Evolutionary conservation across 805 yeast species (phyloP), one percentile per base, ranked within the genome.

Genomic region (Metschnikowia sp.): DNA sequence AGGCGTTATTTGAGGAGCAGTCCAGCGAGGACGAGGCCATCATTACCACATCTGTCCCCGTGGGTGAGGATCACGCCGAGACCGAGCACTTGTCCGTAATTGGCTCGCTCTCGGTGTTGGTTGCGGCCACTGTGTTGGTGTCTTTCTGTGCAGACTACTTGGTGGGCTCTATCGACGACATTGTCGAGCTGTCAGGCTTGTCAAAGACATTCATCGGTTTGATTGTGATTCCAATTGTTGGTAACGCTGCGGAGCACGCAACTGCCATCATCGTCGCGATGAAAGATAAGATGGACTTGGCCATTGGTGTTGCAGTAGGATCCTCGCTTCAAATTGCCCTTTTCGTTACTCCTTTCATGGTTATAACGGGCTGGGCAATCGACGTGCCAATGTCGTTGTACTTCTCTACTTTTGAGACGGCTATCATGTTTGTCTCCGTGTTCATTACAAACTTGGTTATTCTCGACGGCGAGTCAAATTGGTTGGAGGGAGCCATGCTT

Each of bases 161-260:
- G 50, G 99, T 94, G 43, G 94, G 95, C 28, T 85, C 96, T 19
- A 94, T 94, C 59, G 98, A 94, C 68, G 86, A 80, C 48, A 81
- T 92, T 53, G 98, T 94, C 33, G 87, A 74, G 49, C 70, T 82
- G 30, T 82, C 96, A 2, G 96, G 96, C 3, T 75, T 94, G 45
- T 87, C 96, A 38, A 91, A 92, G 77, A 90, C 98, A 0, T 94
- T 94, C 60, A 89, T 94, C 60, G 98, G 98, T 64, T 75, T 94
- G 56, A 85, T 94, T 57, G 82, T 94, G 39, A 85, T 94, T 52
- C 99, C 99, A 36, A 92, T 94, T 53, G 98, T 94, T 28, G 99
- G 98, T 47, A 94, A 94, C 61, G 99, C 99, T 3, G 98, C 98
- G 10, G 99, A 94, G 68, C 99, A 94, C 67, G 98, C 89, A 44